Percentiles rank a stretch among this genome's conserved stretches.
Conservation (phyloP, 768 basidiomycete species). For the Leccinum variicolor region DNA sequence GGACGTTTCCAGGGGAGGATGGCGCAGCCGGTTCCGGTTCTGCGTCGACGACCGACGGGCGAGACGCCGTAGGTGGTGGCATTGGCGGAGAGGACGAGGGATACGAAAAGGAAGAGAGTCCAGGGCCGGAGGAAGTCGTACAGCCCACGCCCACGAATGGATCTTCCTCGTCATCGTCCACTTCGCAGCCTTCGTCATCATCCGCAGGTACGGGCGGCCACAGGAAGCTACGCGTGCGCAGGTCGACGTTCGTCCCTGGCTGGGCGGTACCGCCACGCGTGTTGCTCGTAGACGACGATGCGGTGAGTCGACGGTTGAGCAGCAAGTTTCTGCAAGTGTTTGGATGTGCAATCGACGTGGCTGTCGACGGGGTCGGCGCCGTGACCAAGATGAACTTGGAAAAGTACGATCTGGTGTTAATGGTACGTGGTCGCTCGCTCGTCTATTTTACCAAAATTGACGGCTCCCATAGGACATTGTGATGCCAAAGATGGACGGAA, state of each 20-base stretch:
- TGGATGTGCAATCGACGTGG: slow-evolving; percentile 92
- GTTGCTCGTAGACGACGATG: slow-evolving; percentile 93
- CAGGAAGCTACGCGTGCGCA: slow-evolving; percentile 62
- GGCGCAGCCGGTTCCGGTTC: slow-evolving; percentile 10
- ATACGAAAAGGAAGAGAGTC: slow-evolving; percentile 26
- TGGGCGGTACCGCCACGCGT: slow-evolving; percentile 93
- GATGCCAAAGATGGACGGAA: slow-evolving; percentile 86
- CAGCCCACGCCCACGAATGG: slow-evolving; percentile 35
- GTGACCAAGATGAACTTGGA: slow-evolving; percentile 96
- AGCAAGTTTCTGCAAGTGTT: slow-evolving; percentile 95
- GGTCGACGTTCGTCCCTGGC: slow-evolving; percentile 80
- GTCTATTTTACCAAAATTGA: background rate
- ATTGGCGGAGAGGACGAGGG: slow-evolving; percentile 16
- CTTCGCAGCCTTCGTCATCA: slow-evolving; percentile 13
- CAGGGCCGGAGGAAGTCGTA: slow-evolving; percentile 37
- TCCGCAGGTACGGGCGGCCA: slow-evolving; percentile 2
- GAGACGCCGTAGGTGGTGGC: slow-evolving; percentile 19
- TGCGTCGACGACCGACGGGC: slow-evolving; percentile 15
- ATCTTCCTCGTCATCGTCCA: slow-evolving; percentile 14
- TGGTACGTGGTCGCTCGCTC: slow-evolving; percentile 53
- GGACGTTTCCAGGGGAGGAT: slow-evolving; percentile 49
- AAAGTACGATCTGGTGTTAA: slow-evolving; percentile 93
- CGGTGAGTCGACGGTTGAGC: slow-evolving; percentile 81
- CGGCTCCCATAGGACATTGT: slow-evolving; percentile 73
- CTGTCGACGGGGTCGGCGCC: slow-evolving; percentile 88